Evolutionary conservation across 2,329 filamentous ascomycete species (phyloP).

Genomic region (Xylaria digitata): DNA sequence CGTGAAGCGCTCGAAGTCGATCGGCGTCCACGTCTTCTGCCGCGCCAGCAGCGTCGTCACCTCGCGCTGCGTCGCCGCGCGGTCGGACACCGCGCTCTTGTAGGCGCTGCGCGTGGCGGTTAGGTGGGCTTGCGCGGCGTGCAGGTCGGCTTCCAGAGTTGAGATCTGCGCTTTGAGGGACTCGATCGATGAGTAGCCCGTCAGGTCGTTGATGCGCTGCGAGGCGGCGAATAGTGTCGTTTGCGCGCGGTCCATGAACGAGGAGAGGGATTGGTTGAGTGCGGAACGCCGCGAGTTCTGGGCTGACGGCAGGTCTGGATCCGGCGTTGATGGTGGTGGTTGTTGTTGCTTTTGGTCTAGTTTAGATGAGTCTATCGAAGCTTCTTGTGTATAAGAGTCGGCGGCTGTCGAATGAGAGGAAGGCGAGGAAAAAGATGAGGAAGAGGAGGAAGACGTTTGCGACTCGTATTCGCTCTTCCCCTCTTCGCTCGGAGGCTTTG

Average conservation of each 20-base stretch:
- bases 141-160: slow-evolving; percentile 69
- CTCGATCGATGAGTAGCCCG: slow-evolving; percentile 93
- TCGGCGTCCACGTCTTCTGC: slow-evolving; percentile 89
- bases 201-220: slow-evolving; percentile 91
- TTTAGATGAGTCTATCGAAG: slow-evolving; percentile 20
- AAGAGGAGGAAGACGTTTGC: slow-evolving; percentile 8
- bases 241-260: slow-evolving; percentile 90
- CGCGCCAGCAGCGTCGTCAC: slow-evolving; percentile 93
- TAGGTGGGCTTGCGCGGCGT: slow-evolving; percentile 71
- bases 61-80: slow-evolving; percentile 92
- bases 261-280: slow-evolving; percentile 65
- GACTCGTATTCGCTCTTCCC: slow-evolving; percentile 12
- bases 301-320: slow-evolving; percentile 58
- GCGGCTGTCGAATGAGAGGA: slow-evolving; percentile 16
- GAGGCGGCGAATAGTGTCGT: slow-evolving; percentile 85
- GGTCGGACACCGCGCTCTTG: slow-evolving; percentile 83
- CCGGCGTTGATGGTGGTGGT: slow-evolving; percentile 12
- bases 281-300: slow-evolving; percentile 57
- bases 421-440: slow-evolving; percentile 18
- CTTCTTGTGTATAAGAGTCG: slow-evolving; percentile 1
- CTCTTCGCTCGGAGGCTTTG: slow-evolving; percentile 41
- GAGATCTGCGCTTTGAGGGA: slow-evolving; percentile 83
- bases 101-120: slow-evolving; percentile 79
- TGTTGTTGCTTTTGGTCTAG: slow-evolving; percentile 19
- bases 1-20: slow-evolving; percentile 94